Percentiles rank a stretch among this genome's conserved stretches.
Conservation (phyloP, 176 grass and related monocot species). For the Bromus sterilis region DNA sequence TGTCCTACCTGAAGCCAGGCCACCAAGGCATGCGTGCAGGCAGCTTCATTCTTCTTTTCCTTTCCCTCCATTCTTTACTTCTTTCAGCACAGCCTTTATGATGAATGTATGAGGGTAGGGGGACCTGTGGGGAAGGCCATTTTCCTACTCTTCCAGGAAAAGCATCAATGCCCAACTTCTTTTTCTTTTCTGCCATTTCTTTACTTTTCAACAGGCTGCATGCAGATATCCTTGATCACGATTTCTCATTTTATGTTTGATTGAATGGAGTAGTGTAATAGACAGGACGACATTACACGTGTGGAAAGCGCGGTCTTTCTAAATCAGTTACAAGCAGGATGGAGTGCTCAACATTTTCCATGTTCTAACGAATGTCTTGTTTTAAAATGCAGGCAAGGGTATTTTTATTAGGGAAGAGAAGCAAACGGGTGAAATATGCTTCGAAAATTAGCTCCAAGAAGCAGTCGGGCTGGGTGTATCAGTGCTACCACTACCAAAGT, state of each 20-base stretch:
- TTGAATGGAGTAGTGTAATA: not conserved
- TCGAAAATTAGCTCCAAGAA: too few relatives aligned
- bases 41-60: not conserved
- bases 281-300: not conserved
- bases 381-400: too few relatives aligned
- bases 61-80: not conserved
- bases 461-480: too few relatives aligned
- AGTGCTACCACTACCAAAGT: not conserved
- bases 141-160: not conserved
- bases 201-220: not conserved
- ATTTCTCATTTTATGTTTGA: not conserved
- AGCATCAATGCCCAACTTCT: not conserved
- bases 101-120: not conserved
- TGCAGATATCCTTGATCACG: not conserved
- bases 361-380: too few relatives aligned
- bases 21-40: not conserved
- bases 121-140: not conserved
- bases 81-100: not conserved
- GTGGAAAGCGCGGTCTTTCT: too few relatives aligned
- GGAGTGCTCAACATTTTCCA: too few relatives aligned
- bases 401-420: too few relatives aligned
- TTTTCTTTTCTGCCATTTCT: not conserved
- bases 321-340: too few relatives aligned
- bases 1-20: not conserved
- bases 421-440: too few relatives aligned